Percentiles rank a stretch among this genome's conserved stretches.
Conservation (phyloP, 805 yeast species). For the Candida maltosa region DNA sequence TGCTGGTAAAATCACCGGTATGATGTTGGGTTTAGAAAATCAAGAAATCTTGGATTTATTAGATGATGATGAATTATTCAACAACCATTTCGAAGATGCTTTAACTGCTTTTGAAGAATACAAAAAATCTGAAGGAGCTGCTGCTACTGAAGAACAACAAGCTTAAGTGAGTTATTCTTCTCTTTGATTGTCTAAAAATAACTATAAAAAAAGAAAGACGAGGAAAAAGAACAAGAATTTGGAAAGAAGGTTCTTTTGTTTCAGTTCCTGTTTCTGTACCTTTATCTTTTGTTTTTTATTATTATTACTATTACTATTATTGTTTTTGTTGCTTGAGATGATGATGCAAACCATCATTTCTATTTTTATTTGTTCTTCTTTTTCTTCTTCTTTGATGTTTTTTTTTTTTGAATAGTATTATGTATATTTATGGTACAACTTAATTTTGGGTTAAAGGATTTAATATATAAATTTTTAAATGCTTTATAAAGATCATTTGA, state of each 20-base stretch:
- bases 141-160: background rate
- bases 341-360: background rate
- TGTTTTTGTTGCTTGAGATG: too few species aligned
- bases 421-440: background rate
- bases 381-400: too few species aligned
- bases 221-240: background rate
- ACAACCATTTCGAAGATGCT: slow-evolving; percentile 91
- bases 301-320: too few species aligned
- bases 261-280: background rate
- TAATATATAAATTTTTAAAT: too few species aligned
- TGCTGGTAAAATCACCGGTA: slow-evolving; percentile 98
- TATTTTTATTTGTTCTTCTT: too few species aligned
- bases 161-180: background rate
- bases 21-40: slow-evolving; percentile 94
- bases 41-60: slow-evolving; percentile 83
- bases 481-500: too few species aligned
- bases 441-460: background rate
- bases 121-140: background rate
- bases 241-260: background rate
- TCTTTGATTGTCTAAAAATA: too few species aligned
- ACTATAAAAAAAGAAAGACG: background rate
- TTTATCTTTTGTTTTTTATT: too few species aligned
- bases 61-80: slow-evolving; percentile 86
- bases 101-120: slow-evolving; percentile 89
- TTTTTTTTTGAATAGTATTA: background rate